Conservation (phyloP, 495 filamentous ascomycete genomes). For the Parmelia sp. region DNA sequence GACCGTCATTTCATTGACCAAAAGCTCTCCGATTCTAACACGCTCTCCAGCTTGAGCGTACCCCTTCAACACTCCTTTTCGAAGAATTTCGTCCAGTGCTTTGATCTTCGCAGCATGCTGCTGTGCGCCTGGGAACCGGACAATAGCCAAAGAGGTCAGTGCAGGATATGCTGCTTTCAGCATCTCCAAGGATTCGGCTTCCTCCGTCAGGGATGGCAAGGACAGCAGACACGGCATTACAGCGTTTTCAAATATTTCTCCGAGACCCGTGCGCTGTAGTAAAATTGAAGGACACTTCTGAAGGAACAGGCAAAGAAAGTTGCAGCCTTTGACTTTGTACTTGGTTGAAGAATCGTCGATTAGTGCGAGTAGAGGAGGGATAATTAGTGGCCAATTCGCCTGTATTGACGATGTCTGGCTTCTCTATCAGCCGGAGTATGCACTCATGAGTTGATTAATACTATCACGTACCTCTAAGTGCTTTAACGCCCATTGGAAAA, state of each 20-base stretch:
- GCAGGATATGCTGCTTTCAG: conserved; percentile 61
- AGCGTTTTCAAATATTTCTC: conserved; percentile 71
- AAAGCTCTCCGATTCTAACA: conserved; percentile 44
- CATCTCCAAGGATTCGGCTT: conserved; percentile 59
- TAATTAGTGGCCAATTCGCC: conserved; percentile 65
- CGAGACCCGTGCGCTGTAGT: conserved; percentile 67
- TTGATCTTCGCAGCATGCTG: conserved; percentile 27
- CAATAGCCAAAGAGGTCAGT: conserved; percentile 52
- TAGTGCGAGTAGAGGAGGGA: conserved; percentile 77
- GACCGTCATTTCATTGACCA: conserved; percentile 50
- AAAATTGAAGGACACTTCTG: conserved; percentile 42
- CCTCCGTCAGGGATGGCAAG: conserved; percentile 73
- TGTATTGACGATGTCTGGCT: conserved; percentile 30
- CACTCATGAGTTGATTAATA: not conserved
- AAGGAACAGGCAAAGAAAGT: conserved; percentile 55
- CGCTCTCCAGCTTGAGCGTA: conserved; percentile 49
- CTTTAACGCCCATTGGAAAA: conserved; percentile 60
- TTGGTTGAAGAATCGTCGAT: conserved; percentile 59
- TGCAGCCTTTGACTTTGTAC: conserved; percentile 56
- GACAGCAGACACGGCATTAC: conserved; percentile 65
- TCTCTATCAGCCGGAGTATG: not conserved
- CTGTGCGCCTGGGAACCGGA: conserved; percentile 29
- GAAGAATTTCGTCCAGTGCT: conserved; percentile 47
- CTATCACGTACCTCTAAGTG: conserved; percentile 29
- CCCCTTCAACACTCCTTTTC: conserved; percentile 49